Conservation (phyloP, 2,329 filamentous ascomycete genomes). For the Decorospora gaudefroyi region DNA sequence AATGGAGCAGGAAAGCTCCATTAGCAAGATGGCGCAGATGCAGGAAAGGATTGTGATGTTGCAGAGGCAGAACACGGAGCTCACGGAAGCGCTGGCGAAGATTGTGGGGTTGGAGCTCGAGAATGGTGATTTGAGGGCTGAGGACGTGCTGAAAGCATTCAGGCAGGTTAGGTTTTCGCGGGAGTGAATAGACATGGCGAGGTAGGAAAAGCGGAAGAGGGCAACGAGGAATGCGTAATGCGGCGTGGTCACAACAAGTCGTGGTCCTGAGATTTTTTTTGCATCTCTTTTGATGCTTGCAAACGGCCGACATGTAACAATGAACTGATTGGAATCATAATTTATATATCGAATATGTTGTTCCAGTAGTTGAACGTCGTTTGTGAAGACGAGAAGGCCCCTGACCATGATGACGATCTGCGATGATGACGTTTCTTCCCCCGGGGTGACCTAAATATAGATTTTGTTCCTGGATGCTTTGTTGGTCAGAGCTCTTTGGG, state of each 20-base stretch:
- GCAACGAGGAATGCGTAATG: neutral
- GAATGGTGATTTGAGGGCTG: conserved; percentile 25
- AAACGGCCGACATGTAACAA: too few species aligned
- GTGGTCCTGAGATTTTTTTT: too few species aligned
- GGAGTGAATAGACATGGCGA: neutral
- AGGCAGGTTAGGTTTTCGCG: conserved; percentile 5
- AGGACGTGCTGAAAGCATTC: conserved; percentile 23
- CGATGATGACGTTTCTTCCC: conserved; percentile 3
- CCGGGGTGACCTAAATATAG: conserved; percentile 14
- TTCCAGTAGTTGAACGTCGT: too few species aligned
- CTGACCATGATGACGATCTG: conserved; percentile 6
- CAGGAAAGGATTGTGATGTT: conserved; percentile 26
- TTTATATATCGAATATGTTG: too few species aligned
- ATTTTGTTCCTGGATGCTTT: conserved; percentile 10
- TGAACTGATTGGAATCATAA: too few species aligned
- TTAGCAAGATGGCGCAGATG: conserved; percentile 22
- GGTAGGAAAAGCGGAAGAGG: neutral
- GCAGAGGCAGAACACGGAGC: conserved; percentile 33
- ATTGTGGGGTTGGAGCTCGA: conserved; percentile 33
- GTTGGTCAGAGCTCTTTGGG: too few species aligned
- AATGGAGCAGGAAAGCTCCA: conserved; percentile 12
- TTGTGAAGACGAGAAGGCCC: conserved; percentile 4
- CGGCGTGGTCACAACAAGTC: too few species aligned
- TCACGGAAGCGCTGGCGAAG: conserved; percentile 34
- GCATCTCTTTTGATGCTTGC: neutral